Percentiles rank a stretch among this genome's conserved stretches.
phyloP scores from a whole-genome alignment of 2,329 filamentous ascomycete species.

The Aspergillus carbonarius region DNA sequence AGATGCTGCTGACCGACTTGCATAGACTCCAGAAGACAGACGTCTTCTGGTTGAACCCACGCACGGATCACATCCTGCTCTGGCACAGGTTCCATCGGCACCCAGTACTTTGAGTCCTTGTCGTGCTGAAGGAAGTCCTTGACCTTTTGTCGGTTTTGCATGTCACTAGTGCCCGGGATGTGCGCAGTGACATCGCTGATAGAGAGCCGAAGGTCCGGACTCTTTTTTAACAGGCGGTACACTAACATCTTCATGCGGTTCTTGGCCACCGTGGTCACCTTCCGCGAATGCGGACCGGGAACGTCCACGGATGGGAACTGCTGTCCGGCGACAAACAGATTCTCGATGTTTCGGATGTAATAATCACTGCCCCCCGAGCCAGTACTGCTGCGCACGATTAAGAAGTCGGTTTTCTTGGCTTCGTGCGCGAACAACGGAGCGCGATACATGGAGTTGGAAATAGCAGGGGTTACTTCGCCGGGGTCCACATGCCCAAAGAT shows the following conservation, averaged over 20 bases:
- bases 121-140: slow-evolving; percentile 94
- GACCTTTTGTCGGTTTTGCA: slow-evolving; percentile 93
- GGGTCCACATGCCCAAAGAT: slow-evolving; percentile 91
- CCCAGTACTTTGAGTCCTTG: slow-evolving; percentile 85
- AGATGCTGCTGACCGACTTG: slow-evolving; percentile 90
- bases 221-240: slow-evolving; percentile 81
- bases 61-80: slow-evolving; percentile 77
- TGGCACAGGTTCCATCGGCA: slow-evolving; percentile 72
- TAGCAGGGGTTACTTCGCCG: slow-evolving; percentile 83
- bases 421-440: slow-evolving; percentile 90
- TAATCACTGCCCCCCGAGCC: slow-evolving; percentile 74
- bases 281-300: slow-evolving; percentile 87
- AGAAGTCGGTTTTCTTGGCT: slow-evolving; percentile 75
- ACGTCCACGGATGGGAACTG: slow-evolving; percentile 90
- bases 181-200: slow-evolving; percentile 88
- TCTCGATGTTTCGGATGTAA: slow-evolving; percentile 85
- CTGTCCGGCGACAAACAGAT: slow-evolving; percentile 88
- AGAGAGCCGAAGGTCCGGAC: slow-evolving; percentile 65
- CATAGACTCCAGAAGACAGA: slow-evolving; percentile 94
- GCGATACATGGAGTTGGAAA: slow-evolving; percentile 94
- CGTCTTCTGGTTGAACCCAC: slow-evolving; percentile 93
- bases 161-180: slow-evolving; percentile 88
- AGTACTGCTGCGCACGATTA: slow-evolving; percentile 80
- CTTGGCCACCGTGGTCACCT: slow-evolving; percentile 95
- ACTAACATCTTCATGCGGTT: slow-evolving; percentile 95